These are phyloP conservation scores for Schizochytrium sp. DNA, from an alignment of 108 stramenopile genomes.

Conservation along the genomic window DNA sequence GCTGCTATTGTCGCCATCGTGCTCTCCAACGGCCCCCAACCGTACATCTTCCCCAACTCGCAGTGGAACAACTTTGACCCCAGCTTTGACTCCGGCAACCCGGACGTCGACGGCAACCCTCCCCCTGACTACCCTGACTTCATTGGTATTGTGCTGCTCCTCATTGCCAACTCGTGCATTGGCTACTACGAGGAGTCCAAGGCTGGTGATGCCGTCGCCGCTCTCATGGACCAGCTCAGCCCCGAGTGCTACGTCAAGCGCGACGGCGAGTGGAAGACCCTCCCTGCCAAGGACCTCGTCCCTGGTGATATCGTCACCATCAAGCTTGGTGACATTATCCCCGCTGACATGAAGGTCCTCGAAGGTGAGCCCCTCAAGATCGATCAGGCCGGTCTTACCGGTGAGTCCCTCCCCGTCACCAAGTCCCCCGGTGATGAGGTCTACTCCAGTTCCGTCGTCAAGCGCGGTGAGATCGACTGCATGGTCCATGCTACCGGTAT, in stretches of 20 bases:
- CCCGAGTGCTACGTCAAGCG: conserved; percentile 58
- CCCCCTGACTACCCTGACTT: conserved; percentile 16
- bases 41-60: neutral
- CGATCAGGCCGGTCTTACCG: conserved; percentile 69
- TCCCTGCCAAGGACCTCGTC: conserved; percentile 40
- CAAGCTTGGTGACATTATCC: conserved; percentile 61
- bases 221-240: conserved; percentile 58
- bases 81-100: neutral
- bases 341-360: conserved; percentile 65
- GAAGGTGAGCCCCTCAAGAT: conserved; percentile 56
- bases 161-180: conserved; percentile 20
- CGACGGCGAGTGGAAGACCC: conserved; percentile 40
- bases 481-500: neutral
- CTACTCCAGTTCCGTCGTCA: conserved; percentile 1
- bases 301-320: conserved; percentile 70
- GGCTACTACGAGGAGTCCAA: conserved; percentile 40
- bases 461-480: neutral
- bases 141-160: conserved; percentile 2
- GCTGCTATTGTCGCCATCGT: conserved; percentile 27
- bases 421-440: conserved; percentile 36
- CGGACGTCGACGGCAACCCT: neutral
- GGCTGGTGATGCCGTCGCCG: conserved; percentile 64
- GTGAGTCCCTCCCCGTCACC: conserved; percentile 62
- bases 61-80: neutral
- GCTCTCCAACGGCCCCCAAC: conserved; percentile 11